Percentiles rank a stretch among this genome's conserved stretches.
These are phyloP conservation scores for Coffea humblotiana DNA, from an alignment of 305 asterid genomes.

Conservation along the genomic window DNA sequence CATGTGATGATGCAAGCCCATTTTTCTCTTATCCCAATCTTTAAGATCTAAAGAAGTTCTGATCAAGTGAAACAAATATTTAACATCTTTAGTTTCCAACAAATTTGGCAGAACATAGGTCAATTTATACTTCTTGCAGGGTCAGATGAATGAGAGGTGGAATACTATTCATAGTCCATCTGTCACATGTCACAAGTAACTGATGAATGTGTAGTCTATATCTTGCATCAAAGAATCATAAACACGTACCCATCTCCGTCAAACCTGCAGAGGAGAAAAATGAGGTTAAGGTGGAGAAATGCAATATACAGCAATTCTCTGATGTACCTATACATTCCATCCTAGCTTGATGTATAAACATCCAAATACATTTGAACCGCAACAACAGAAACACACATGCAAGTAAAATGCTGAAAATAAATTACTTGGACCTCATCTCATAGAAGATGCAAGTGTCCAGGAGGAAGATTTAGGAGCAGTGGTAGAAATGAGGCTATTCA, in stretches of 20 bases:
- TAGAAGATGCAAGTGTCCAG: neutral
- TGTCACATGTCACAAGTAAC: neutral
- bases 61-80: neutral
- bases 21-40: neutral
- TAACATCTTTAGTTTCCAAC: neutral
- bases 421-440: neutral
- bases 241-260: slow-evolving; percentile 98
- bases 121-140: neutral
- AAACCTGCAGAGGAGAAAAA: slow-evolving; percentile 64
- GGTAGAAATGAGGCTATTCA: neutral
- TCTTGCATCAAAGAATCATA: slow-evolving; percentile 8
- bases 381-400: neutral
- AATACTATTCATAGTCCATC: neutral
- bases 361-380: neutral
- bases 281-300: slow-evolving; percentile 2
- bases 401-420: neutral
- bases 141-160: neutral
- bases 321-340: neutral
- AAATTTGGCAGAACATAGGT: neutral
- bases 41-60: neutral
- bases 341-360: neutral
- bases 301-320: neutral
- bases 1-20: neutral
- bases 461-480: neutral
- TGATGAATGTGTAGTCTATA: neutral